Evolutionary conservation across 2,329 filamentous ascomycete genomes (phyloP), one percentile per base, ranked within the genome.

Genomic region (Macrophomina tecta): DNA sequence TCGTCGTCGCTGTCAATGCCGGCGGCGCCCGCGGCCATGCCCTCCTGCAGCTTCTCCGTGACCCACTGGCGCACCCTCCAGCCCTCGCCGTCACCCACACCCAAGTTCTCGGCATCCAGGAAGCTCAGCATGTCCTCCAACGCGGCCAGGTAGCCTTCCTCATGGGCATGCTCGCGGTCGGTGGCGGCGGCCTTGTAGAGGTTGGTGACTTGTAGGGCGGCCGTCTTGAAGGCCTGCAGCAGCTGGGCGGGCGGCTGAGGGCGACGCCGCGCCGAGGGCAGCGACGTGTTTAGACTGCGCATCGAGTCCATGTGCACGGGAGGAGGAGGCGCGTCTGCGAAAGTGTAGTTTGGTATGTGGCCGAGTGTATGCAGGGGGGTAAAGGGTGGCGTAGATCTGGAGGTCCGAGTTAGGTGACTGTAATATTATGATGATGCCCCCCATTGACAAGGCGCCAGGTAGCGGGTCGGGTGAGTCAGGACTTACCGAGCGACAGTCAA

Each of bases 191-290:
- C 94, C 80, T 97, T 97, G 83, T 98, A 98, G 14, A 99, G 89
- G 75, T 96, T 97, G 56, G 95, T 98, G 65, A 98, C 94, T 5
- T 93, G 97, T 40, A 97, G 85, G 23, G 95, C 95, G 40, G 95
- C 95, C 16, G 91, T 89, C 79, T 93, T 95, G 85, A 99, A 99
- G 67, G 92, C 90, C 72, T 94, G 90, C 67, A 97, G 88, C 56
- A 97, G 88, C 75, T 83, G 77, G 45, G 74, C 71, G 68, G 69
- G 73, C 52, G 73, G 79, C 70, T 80, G 77, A 18, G 76, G 72
- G 52, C 72, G 71, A 49, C 70, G 70, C 18, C 67, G 46, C 14
- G 77, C 73, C 67, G 73, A 74, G 7, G 78, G 78, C 53, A 80
- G 73, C 40, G 78, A 79, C 45, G 71, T 79, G 71, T 80, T 79